Evolutionary conservation across 108 stramenopile species (phyloP).

Genomic region (Cyclotella choctawhatcheeana): DNA sequence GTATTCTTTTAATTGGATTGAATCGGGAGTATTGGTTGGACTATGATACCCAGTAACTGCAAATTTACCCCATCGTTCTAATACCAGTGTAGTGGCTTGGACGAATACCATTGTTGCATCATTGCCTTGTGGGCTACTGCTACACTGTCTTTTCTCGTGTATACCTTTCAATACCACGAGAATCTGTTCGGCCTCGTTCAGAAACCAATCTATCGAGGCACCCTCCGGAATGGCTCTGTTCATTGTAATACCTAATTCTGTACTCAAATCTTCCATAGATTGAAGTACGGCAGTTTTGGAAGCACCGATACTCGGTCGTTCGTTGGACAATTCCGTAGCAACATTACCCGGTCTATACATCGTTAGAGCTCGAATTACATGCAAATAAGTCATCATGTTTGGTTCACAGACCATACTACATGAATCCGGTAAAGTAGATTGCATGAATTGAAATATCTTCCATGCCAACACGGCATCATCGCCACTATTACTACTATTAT

Average conservation of each 20-base stretch:
- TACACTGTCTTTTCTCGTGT: conserved; percentile 10
- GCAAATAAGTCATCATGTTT: conserved; percentile 26
- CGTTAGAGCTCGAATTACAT: conserved; percentile 45
- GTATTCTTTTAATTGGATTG: conserved; percentile 10
- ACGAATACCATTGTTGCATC: conserved; percentile 21
- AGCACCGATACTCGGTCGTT: background rate
- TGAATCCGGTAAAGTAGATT: conserved; percentile 18
- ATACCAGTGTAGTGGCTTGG: conserved; percentile 22
- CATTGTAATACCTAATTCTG: conserved; percentile 25
- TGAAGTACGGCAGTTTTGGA: conserved; percentile 15
- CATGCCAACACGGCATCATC: conserved; percentile 36
- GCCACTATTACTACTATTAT: conserved; percentile 20
- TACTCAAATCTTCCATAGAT: conserved; percentile 11
- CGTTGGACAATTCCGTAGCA: too few species aligned
- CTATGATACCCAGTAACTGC: conserved; percentile 16
- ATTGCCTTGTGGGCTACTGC: background rate
- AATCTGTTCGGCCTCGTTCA: conserved; percentile 38
- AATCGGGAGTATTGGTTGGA: background rate
- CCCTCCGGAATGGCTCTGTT: background rate
- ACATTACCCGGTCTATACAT: conserved; percentile 1
- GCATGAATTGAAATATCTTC: conserved; percentile 46
- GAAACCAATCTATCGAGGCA: conserved; percentile 34
- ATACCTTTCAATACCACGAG: conserved; percentile 25
- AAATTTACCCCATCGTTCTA: conserved; percentile 50
- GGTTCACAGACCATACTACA: conserved; percentile 25